Evolutionary conservation across 2,329 filamentous ascomycete species (phyloP).

Genomic region (Diplodia intermedia): DNA sequence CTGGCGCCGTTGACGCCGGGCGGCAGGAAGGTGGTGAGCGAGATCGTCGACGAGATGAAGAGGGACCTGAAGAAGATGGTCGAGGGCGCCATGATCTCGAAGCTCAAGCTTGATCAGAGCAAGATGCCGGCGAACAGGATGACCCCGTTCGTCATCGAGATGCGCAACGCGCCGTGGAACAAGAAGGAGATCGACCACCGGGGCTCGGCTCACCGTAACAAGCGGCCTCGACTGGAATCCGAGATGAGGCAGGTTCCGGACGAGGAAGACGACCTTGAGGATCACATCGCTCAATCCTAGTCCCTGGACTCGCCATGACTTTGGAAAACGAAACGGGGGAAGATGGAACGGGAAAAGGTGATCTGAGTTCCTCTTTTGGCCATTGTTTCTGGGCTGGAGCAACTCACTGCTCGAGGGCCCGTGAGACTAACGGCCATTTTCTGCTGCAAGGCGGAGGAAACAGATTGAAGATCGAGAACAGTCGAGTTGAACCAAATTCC

Average conservation of each 20-base stretch:
- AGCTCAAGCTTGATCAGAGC: slow-evolving; percentile 49
- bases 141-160: slow-evolving; percentile 6
- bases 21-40: slow-evolving; percentile 51
- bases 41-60: slow-evolving; percentile 52
- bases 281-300: background rate
- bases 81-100: slow-evolving; percentile 48
- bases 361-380: background rate
- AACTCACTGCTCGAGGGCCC: background rate
- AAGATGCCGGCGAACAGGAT: slow-evolving; percentile 39
- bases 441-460: background rate
- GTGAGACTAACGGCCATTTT: background rate
- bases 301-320: background rate
- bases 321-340: background rate
- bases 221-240: background rate
- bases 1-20: slow-evolving; percentile 53
- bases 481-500: background rate
- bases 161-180: slow-evolving; percentile 9
- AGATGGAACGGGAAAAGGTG: too few species aligned
- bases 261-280: slow-evolving; percentile 30
- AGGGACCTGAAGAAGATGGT: slow-evolving; percentile 51
- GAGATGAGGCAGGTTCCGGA: background rate
- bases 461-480: background rate
- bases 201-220: background rate
- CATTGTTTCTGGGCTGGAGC: background rate
- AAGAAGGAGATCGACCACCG: background rate